Evolutionary conservation across 345 rosid genomes (phyloP).

Genomic region (Sonneratia alba): DNA sequence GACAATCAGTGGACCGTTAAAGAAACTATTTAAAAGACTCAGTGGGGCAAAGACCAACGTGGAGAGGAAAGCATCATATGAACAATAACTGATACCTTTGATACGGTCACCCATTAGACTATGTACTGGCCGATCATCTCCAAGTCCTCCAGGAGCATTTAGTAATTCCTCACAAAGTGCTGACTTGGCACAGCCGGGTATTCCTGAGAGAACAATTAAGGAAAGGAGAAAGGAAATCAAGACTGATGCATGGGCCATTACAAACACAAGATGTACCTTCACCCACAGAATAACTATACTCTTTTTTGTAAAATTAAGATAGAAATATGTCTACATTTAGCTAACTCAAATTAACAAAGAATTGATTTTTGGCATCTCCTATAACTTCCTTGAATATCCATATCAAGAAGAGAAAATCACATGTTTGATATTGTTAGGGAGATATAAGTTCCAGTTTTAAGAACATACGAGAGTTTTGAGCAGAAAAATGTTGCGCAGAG

Average conservation of each 20-base stretch:
- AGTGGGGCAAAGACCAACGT: neutral
- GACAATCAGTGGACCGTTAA: too few species aligned
- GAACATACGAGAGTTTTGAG: neutral
- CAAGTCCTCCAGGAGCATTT: slow-evolving; percentile 59
- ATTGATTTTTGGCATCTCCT: neutral
- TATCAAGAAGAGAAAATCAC: neutral
- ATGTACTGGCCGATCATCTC: slow-evolving; percentile 70
- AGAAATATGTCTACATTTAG: neutral
- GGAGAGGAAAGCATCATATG: neutral
- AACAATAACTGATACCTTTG: slow-evolving; percentile 45
- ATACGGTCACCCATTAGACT: slow-evolving; percentile 95
- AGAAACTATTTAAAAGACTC: too few species aligned
- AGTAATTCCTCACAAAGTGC: slow-evolving; percentile 87
- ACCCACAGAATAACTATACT: neutral
- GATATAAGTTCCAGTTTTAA: neutral
- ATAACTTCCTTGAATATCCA: neutral
- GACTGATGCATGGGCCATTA: neutral
- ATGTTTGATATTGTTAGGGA: neutral
- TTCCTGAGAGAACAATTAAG: slow-evolving; percentile 33
- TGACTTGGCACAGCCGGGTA: slow-evolving; percentile 98
- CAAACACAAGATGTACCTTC: neutral
- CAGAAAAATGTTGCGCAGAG: neutral
- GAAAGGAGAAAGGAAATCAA: neutral
- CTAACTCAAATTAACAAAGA: neutral
- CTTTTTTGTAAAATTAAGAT: neutral